phyloP scores from a whole-genome alignment of 2,329 filamentous ascomycete species.

The Bipolaris gigantea region DNA sequence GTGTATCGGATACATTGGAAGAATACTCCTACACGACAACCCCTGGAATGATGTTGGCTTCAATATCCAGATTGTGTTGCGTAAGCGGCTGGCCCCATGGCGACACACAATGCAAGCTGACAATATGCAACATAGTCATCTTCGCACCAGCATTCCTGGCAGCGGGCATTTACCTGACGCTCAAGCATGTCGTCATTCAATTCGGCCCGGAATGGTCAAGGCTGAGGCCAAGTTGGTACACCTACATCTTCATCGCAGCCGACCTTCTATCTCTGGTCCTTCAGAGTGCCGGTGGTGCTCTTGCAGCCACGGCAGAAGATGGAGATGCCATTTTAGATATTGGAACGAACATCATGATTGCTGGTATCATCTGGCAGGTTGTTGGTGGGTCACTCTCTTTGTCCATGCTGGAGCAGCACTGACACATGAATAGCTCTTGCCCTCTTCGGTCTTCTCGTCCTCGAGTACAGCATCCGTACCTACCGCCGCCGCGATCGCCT shows the following conservation, averaged over 20 bases:
- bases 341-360: slow-evolving; percentile 59
- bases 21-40: slow-evolving; percentile 56
- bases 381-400: slow-evolving; percentile 45
- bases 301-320: slow-evolving; percentile 54
- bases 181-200: slow-evolving; percentile 58
- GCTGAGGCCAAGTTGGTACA: slow-evolving; percentile 50
- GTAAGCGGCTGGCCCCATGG: background rate
- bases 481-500: slow-evolving; percentile 22
- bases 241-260: slow-evolving; percentile 60
- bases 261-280: slow-evolving; percentile 59
- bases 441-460: slow-evolving; percentile 49
- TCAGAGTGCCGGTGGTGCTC: slow-evolving; percentile 59
- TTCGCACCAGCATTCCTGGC: slow-evolving; percentile 61
- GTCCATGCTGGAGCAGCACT: background rate
- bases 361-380: slow-evolving; percentile 60
- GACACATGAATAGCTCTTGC: slow-evolving; percentile 34
- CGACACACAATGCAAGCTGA: background rate
- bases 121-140: slow-evolving; percentile 42
- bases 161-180: slow-evolving; percentile 57
- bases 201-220: slow-evolving; percentile 48
- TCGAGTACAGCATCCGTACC: slow-evolving; percentile 37
- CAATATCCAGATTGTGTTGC: slow-evolving; percentile 54
- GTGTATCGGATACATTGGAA: slow-evolving; percentile 58
- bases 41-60: slow-evolving; percentile 56
- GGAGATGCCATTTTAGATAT: slow-evolving; percentile 42